Evolutionary conservation across 768 basidiomycete genomes (phyloP).

Genomic region (Phanerodontia chrysosporium): DNA sequence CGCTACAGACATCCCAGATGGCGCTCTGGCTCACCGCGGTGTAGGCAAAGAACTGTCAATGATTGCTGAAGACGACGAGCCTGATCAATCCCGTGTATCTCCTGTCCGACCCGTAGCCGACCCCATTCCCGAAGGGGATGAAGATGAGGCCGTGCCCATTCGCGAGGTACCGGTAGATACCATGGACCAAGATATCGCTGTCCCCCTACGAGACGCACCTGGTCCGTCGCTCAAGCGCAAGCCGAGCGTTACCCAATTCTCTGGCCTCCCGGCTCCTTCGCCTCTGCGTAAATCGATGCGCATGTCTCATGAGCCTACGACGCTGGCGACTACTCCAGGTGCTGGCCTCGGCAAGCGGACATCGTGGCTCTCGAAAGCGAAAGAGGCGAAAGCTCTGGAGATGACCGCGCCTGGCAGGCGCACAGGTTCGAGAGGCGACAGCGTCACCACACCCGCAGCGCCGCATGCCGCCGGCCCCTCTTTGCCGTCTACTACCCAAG

Average conservation of each 20-base stretch:
- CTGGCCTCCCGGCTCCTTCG: constrained; percentile 63
- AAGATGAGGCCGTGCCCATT: background rate
- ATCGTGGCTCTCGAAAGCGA: constrained; percentile 77
- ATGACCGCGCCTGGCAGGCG: constrained; percentile 4
- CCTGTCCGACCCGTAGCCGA: background rate
- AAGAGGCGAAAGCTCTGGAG: constrained; percentile 53
- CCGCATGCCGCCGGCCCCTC: too few relatives aligned
- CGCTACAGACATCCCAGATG: background rate
- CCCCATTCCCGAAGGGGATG: background rate
- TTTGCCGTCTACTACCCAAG: too few relatives aligned
- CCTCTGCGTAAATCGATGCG: constrained; percentile 68
- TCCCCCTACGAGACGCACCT: constrained; percentile 34
- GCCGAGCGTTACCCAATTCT: constrained; percentile 43
- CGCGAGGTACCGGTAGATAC: background rate
- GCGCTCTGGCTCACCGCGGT: constrained; percentile 9
- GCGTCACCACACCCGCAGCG: background rate
- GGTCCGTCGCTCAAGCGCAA: constrained; percentile 32
- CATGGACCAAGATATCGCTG: constrained; percentile 22
- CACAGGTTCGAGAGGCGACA: background rate
- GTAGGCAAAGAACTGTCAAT: constrained; percentile 51
- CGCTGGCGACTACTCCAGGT: constrained; percentile 29
- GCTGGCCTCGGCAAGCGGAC: constrained; percentile 52
- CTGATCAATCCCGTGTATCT: constrained; percentile 14
- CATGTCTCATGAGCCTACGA: constrained; percentile 41
- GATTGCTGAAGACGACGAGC: constrained; percentile 70